Evolutionary conservation across 2,329 filamentous ascomycete species (phyloP), one percentile per base, ranked within the genome.

Genomic region (Dactylellina parvicollis): DNA sequence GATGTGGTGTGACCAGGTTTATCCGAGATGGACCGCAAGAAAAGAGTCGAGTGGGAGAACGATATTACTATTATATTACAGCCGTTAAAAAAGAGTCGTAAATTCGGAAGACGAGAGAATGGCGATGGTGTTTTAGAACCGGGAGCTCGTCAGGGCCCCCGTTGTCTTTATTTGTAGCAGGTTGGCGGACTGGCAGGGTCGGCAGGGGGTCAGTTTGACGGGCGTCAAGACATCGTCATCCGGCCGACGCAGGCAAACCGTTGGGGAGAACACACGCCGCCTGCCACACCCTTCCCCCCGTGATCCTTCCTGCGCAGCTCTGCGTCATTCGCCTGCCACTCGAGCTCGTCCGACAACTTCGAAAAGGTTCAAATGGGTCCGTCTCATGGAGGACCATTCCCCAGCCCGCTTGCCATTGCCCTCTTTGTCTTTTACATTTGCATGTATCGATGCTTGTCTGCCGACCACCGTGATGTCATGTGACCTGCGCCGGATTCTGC

Each of bases 151-250:
- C 40, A 44, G 20, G 40, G n/a, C 22, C 20, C 12, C 4, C 9
- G 9, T 44, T 44, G 7, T 44, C 16, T 44, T 44, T 44, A 44
- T 44, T 44, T 44, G 34, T 40, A 36, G 14, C 20, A 24, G 9
- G 52, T 40, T 16, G 36, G 4, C 4, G 36, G 36, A 16, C 4
- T 40, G 7, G 36, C 36, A 40, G n/a, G 30, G 36, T 12, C 36
- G n/a, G 36, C 9, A 32, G 4, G 32, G 32, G 50, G 50, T 32
- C 30, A 32, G 30, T 32, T 32, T 38, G 12, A 22, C 36, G 30
- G 59, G 38, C 59, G 59, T 66, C 61, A 36, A 46, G 47, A 64
- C 67, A 65, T 64, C 67, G 67, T 72, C 67, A 72, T 72, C 60
- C 47, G 67, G 28, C 66, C 66, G 66, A 61, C 49, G 47, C 52